Conservation (phyloP, 768 basidiomycete genomes). For the Albatrellus ellisii region DNA sequence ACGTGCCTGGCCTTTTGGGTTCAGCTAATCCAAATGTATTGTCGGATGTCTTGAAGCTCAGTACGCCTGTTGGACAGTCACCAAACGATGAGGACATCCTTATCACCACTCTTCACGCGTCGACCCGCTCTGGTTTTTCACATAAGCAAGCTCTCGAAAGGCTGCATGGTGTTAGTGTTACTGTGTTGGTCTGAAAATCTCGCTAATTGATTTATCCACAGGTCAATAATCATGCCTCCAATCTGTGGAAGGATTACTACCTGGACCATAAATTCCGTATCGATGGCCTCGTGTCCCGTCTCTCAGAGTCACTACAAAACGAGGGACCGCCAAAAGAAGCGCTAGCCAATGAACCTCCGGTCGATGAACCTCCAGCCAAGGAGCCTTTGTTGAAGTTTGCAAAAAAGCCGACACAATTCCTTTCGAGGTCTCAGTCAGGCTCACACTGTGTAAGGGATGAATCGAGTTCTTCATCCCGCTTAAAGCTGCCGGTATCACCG, state of each 20-base stretch:
- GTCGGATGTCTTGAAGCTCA: constrained; percentile 20
- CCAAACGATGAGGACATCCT: constrained; percentile 47
- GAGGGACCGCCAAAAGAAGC: constrained; percentile 29
- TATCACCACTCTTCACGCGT: constrained; percentile 30
- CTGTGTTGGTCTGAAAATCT: constrained; percentile 1
- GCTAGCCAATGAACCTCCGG: constrained; percentile 3
- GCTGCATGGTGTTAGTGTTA: constrained; percentile 44
- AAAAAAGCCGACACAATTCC: neutral
- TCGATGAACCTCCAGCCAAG: neutral
- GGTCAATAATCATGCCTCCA: constrained; percentile 36
- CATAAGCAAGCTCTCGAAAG: constrained; percentile 57
- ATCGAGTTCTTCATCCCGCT: neutral
- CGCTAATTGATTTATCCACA: constrained; percentile 9
- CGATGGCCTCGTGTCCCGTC: constrained; percentile 24
- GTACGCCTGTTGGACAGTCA: constrained; percentile 34
- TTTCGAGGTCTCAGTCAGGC: neutral
- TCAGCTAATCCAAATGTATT: no score
- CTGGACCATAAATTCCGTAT: constrained; percentile 54
- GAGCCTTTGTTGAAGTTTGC: neutral
- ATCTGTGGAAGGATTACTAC: constrained; percentile 73
- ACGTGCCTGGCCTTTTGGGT: no score
- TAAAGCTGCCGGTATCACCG: neutral
- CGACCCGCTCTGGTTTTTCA: constrained; percentile 27
- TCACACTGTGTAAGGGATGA: neutral
- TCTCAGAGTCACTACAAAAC: constrained; percentile 11